Conservation (phyloP, 345 rosid species). For the Salix exigua region DNA sequence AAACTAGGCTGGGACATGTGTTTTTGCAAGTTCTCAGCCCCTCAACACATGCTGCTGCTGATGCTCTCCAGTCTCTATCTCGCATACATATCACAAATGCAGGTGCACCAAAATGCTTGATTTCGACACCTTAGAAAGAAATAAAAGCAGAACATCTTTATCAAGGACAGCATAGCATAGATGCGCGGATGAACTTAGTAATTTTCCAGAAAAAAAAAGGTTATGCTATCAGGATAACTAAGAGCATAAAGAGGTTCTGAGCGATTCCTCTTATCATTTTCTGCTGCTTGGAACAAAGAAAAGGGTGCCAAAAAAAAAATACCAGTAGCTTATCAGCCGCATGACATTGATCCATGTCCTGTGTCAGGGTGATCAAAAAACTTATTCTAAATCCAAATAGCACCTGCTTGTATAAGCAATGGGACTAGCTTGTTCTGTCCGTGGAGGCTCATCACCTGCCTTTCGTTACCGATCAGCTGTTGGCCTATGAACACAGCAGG, state of each 20-base stretch:
- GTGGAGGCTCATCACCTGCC: slow-evolving; percentile 29
- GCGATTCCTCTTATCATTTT: not conserved
- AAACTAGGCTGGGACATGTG: too few relatives aligned
- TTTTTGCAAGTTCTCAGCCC: too few relatives aligned
- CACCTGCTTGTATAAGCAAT: slow-evolving; percentile 29
- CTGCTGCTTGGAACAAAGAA: not conserved
- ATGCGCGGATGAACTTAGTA: not conserved
- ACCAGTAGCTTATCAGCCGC: not conserved
- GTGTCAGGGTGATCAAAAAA: not conserved
- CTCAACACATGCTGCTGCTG: not conserved
- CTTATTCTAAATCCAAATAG: slow-evolving; percentile 23
- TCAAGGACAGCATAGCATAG: not conserved
- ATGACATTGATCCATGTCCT: not conserved
- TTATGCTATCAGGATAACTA: not conserved
- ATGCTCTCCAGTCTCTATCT: not conserved
- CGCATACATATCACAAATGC: too few relatives aligned
- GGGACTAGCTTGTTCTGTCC: slow-evolving; percentile 28
- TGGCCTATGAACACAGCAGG: slow-evolving; percentile 33
- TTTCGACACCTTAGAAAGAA: not conserved
- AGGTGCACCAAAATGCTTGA: not conserved
- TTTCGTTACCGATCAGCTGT: slow-evolving; percentile 20
- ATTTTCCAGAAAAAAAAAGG: too few relatives aligned
- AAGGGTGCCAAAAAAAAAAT: not conserved
- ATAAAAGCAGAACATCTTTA: not conserved
- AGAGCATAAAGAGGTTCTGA: not conserved